phyloP scores from a whole-genome alignment of 2,329 filamentous ascomycete species.

The Xylariaceae sp. region DNA sequence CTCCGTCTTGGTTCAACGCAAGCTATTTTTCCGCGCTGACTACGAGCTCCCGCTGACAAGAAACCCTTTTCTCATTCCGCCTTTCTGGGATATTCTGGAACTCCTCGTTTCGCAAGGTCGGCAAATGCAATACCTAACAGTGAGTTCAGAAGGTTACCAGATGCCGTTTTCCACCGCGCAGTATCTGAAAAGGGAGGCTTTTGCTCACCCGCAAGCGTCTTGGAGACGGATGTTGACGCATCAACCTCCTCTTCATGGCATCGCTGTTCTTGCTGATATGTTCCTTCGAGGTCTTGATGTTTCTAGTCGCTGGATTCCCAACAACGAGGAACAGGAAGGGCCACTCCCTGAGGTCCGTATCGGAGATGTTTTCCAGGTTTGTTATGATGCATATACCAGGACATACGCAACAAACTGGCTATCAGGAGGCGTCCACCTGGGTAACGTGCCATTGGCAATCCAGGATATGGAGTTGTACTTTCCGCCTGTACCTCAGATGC shows the following conservation, averaged over 20 bases:
- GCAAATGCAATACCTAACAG: not conserved
- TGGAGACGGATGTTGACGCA: constrained; percentile 12
- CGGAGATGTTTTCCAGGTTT: too few relatives aligned
- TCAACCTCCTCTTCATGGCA: constrained; percentile 3
- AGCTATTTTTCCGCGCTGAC: constrained; percentile 10
- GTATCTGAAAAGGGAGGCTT: not conserved
- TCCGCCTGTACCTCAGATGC: not conserved
- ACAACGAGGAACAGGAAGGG: too few relatives aligned
- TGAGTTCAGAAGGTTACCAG: too few relatives aligned
- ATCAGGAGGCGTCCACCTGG: too few relatives aligned
- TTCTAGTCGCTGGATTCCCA: too few relatives aligned
- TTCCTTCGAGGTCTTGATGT: not conserved
- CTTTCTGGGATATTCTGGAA: constrained; percentile 3
- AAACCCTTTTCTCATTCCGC: not conserved
- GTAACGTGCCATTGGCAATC: not conserved
- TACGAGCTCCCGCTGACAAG: not conserved
- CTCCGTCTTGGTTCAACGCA: constrained; percentile 9
- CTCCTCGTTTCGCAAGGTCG: not conserved
- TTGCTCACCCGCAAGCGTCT: not conserved
- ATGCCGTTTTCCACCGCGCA: too few relatives aligned
- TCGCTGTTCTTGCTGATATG: not conserved
- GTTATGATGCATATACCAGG: too few relatives aligned
- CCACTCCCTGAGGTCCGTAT: too few relatives aligned
- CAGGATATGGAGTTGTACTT: not conserved
- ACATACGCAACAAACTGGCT: too few relatives aligned